Evolutionary conservation across 805 yeast species (phyloP).

Genomic region (Candida palmyrensis): DNA sequence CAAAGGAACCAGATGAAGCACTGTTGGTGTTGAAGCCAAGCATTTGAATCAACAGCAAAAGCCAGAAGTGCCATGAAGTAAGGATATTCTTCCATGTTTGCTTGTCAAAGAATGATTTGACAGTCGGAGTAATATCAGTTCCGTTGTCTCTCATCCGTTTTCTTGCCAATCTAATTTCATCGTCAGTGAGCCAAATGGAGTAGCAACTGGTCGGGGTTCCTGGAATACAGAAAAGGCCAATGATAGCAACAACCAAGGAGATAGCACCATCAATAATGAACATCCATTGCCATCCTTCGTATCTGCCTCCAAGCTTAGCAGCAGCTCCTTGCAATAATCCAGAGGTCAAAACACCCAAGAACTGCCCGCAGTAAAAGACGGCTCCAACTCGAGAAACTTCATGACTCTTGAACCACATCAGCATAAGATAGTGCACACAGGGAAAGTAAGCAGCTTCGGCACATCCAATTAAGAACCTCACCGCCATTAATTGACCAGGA

Average conservation of each 20-base stretch:
- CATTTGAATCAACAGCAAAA: constrained; percentile 18
- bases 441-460: constrained; percentile 23
- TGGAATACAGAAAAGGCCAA: constrained; percentile 17
- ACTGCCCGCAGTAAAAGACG: constrained; percentile 25
- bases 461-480: constrained; percentile 20
- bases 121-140: constrained; percentile 13
- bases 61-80: constrained; percentile 28
- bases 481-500: constrained; percentile 16
- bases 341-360: constrained; percentile 23
- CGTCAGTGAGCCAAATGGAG: constrained; percentile 49
- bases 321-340: constrained; percentile 19
- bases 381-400: constrained; percentile 20
- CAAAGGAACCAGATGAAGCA: constrained; percentile 25
- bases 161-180: constrained; percentile 52
- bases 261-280: constrained; percentile 19
- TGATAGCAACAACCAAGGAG: constrained; percentile 15
- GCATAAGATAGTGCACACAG: constrained; percentile 20
- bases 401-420: constrained; percentile 17
- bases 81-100: constrained; percentile 22
- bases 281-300: constrained; percentile 21
- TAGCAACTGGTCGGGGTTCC: constrained; percentile 33
- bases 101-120: constrained; percentile 18
- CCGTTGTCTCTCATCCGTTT: constrained; percentile 17
- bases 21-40: constrained; percentile 27
- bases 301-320: constrained; percentile 8